Base-by-base conservation (phyloP, 345 rosid genomes). In the Eucalyptus sideroxylon region DNA sequence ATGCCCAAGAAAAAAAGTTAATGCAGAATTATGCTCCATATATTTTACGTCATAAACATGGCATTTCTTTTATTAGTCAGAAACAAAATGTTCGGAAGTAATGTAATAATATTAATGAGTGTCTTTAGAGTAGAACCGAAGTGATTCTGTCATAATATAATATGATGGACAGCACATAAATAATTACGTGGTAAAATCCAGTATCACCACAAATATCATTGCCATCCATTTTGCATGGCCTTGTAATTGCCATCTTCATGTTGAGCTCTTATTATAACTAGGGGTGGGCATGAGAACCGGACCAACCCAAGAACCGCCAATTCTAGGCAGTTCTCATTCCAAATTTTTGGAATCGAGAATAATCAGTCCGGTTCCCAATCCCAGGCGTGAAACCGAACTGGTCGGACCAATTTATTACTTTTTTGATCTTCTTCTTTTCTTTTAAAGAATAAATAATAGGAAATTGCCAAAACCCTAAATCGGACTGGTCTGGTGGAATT, bases 341-440 rank as follows among this genome's bases (percentile, higher is more conserved):
- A 27, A 60, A 60, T 27, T 60, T 60, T 12, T 30, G 8, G 8
- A 30, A 62, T 30, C 0, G n/a, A 30, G 16, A 30, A 62, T 62
- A 30, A 62, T 27, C 0, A 6, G 69, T 62, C 1, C 1, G 0
- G 3, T 62, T 30, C 16, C 15, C 16, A 30, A 13, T 62, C 8
- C 5, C 0, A 62, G 2, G 69, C 0, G 0, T 1, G 15, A 13
- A 62, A 62, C 1, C 1, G 1, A 62, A 62, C 2, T 11, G 0
- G 16, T 30, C 1, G 7, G 7, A 62, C 4, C 2, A 0, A 62
- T 30, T 12, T 62, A 30, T 30, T 8, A 53, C 59, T 53, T 62
- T 59, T 30, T 13, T 9, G 9, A 23, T 56, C 0, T 56, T 62
- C 8, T 62, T 6, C 1, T 62, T 62, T 62, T 62, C 11, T 53